Percentiles rank a stretch among this genome's conserved stretches.
Conservation (phyloP, 768 basidiomycete species). For the Boletus edulis region DNA sequence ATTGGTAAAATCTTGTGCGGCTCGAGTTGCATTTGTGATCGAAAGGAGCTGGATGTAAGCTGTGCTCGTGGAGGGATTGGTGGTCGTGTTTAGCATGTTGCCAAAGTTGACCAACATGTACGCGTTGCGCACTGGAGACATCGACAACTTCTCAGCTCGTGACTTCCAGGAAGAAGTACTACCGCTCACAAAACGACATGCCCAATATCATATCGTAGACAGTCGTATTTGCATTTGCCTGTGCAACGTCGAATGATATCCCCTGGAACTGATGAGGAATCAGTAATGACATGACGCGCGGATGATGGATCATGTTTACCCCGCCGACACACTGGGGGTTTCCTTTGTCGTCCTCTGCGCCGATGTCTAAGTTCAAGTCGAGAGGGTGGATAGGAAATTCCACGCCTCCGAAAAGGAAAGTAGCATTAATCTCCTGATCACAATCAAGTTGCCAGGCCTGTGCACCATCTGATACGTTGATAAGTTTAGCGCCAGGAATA, state of each 20-base stretch:
- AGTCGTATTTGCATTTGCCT: background rate
- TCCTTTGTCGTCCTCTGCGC: constrained; percentile 14
- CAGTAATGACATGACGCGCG: background rate
- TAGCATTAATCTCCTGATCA: constrained; percentile 57
- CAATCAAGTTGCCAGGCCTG: constrained; percentile 64
- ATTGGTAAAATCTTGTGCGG: constrained; percentile 17
- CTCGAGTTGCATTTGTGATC: constrained; percentile 47
- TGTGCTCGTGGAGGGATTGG: constrained; percentile 29
- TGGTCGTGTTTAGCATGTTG: constrained; percentile 48
- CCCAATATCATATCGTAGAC: constrained; percentile 66
- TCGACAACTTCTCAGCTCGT: background rate
- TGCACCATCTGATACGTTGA: constrained; percentile 39
- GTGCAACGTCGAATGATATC: constrained; percentile 46
- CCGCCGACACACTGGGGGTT: constrained; percentile 37
- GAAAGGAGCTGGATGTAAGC: constrained; percentile 68
- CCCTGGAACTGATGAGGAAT: constrained; percentile 60
- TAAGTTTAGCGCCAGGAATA: constrained; percentile 51
- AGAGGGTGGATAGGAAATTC: constrained; percentile 64
- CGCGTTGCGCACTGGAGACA: constrained; percentile 55
- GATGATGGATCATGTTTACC: constrained; percentile 34
- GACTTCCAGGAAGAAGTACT: background rate
- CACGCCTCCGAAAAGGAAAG: constrained; percentile 59
- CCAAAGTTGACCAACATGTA: constrained; percentile 67
- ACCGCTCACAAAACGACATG: constrained; percentile 63
- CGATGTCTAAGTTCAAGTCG: constrained; percentile 44